Base-by-base conservation (phyloP, 371 early-diverging fungal species). In the Mucor sp. region DNA sequence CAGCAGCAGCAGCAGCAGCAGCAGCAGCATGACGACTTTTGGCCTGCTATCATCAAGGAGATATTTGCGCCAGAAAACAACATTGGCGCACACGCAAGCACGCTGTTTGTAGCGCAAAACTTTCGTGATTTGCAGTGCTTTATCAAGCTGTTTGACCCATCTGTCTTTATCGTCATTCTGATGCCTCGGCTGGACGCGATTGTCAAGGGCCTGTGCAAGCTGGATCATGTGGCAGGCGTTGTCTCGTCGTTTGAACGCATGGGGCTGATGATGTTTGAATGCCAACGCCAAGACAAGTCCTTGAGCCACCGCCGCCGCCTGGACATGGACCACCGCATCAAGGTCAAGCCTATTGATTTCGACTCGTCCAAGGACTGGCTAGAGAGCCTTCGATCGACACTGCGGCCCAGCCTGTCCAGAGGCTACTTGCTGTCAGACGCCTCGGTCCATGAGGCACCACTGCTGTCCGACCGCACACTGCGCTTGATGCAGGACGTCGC, bases 111-210 rank as follows among this genome's bases (percentile, higher is more conserved):
- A 41, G 58, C 12, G 27, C 58, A 25, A 25, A 56, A 28, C 50
- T 75, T 32, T 79, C 75, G 19, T 72, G 78, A 6, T 59, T 66
- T 7, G 47, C 68, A 86, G n/a, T 92, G 94, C 60, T 91, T 89
- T 76, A 89, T 93, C 60, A 90, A 90, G 68, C 77, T 87, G 5
- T 79, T 86, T 56, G 85, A 88, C 50, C 70, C 83, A 5, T 79
- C 87, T 17, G 85, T 87, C 1, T 89, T 92, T 69, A 71, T 90
- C 6, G 74, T 92, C 19, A 75, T 87, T 19, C 77, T 91, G 28
- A 69, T 88, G 12, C 92, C 92, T 8, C 83, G 71, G 44, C 70
- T 88, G 12, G 83, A 85, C 11, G 66, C 81, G 5, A 71, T 88
- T 11, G 75, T 84, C 17, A 68, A 69, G 5, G 76, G 78, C 21